Evolutionary conservation across 345 rosid species (phyloP), one percentile per base, ranked within the genome.

Genomic region (Bruguiera gymnorhiza): DNA sequence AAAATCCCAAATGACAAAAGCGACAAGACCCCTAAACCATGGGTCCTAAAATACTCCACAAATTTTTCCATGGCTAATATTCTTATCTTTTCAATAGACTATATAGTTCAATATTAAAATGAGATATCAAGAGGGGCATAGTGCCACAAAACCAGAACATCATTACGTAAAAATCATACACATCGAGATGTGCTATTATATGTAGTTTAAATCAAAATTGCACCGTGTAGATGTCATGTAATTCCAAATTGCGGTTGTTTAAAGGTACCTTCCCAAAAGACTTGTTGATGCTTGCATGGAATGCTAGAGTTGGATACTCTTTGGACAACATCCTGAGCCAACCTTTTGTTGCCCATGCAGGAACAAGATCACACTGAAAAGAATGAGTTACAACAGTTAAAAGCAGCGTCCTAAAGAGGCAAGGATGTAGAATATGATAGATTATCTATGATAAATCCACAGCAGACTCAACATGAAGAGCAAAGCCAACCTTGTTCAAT

Each of bases 341-440:
- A 46, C 87, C 89, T 80, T 90, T 92, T 26, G 99, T 95, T 61
- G 93, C 89, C 99, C 98, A 95, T 52, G 98, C 93, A 56, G 98
- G 99, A 39, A 92, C 78, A 66, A 95, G 96, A 86, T 95, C 99
- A 65, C 98, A 95, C 98, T 94, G 82, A 30, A 11, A 67, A 72
- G 51, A 36, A 50, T 36, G 0, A 19, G 23, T 18, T 75, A 11
- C 24, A 64, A 63, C 36, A 36, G 48, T 39, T 20, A 76, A 48
- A 43, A 64, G 70, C 48, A 23, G 20, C 21, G 46, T 56, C 70
- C 20, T 32, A 11, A 46, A 29, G 36, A 34, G 52, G 50, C n/a
- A 62, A 29, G 52, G 6, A 61, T 50, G 37, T 56, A 27, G 65
- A 55, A 7, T 27, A 13, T 46, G 30, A 19, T 36, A 9, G 9